Base-by-base conservation (phyloP, 2,329 filamentous ascomycete species). In the Huntiella decipiens region DNA sequence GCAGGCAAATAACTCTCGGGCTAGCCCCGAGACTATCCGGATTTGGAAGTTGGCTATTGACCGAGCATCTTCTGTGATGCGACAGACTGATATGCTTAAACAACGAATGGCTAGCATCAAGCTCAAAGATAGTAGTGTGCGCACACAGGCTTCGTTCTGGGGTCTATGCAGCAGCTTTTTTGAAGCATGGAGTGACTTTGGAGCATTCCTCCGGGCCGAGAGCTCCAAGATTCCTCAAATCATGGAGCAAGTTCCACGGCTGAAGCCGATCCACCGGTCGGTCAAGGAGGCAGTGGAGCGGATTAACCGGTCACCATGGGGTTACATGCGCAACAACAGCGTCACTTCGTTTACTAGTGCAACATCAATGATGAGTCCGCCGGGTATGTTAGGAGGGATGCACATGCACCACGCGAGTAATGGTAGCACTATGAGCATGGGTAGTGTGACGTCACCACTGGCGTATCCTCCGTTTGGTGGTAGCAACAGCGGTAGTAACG, bases 201-300 rank as follows among this genome's bases (percentile, higher is more conserved):
- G 73, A 4, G 63, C 62, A 33, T 70, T 70, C 55, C 68, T 82
- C 52, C 78, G 73, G 57, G 65, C 66, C 59, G 46, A 46, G 6
- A 41, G 44, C n/a, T 70, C 66, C 54, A 64, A 63, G 38, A 61
- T 73, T 22, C 63, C 68, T 38, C 59, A 79, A 5, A 70, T 73
- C 3, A 63, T 71, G 19, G 82, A 92, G 52, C 79, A 86, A 38
- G 77, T 82, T 56, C 64, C 72, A 19, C 71, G 82, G 45, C 72
- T 95, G 53, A 76, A 80, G 49, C 85, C 85, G 2, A 74, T 94
- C 39, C 87, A 95, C 56, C 78, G 77, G 53, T 77, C 75, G 49
- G 79, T 91, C 56, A 86, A 87, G 57, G 83, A 93, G 56, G 83
- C 82, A 10, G 80, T 72, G 49, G 73, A 75, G 46, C 65, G 80